Percentiles rank a stretch among this genome's conserved stretches.
phyloP scores from a whole-genome alignment of 169 alveolate genomes.

The Cryptosporidium ubiquitum region DNA sequence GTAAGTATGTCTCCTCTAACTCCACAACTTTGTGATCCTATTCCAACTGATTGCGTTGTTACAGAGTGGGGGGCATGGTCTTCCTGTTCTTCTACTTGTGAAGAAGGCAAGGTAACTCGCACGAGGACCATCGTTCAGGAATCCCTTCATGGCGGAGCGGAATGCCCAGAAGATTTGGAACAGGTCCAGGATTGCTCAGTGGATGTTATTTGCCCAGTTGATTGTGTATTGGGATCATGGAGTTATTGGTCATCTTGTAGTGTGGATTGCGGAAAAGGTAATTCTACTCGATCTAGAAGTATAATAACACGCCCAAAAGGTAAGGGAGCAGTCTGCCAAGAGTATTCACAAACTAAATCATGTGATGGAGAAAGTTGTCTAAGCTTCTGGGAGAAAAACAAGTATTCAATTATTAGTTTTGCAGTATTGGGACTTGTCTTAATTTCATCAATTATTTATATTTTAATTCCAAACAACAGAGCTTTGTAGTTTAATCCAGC shows the following conservation, averaged over 20 bases:
- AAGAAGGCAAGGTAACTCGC: slow-evolving; percentile 75
- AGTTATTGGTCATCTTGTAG: slow-evolving; percentile 79
- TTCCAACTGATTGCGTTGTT: slow-evolving; percentile 78
- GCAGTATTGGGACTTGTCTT: background rate
- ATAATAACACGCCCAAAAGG: slow-evolving; percentile 57
- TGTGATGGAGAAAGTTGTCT: slow-evolving; percentile 50
- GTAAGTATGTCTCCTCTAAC: slow-evolving; percentile 38
- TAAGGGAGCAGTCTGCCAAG: slow-evolving; percentile 36
- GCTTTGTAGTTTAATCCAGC: background rate
- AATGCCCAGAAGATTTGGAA: slow-evolving; percentile 65
- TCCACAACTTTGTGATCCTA: slow-evolving; percentile 71
- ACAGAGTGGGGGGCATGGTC: slow-evolving; percentile 80
- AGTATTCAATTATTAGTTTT: slow-evolving; percentile 24
- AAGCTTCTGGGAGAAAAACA: slow-evolving; percentile 61
- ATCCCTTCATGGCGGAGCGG: slow-evolving; percentile 72
- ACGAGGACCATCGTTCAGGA: slow-evolving; percentile 66
- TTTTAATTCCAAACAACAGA: slow-evolving; percentile 14
- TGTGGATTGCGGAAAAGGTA: slow-evolving; percentile 78
- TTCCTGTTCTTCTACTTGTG: slow-evolving; percentile 76
- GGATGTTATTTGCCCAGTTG: slow-evolving; percentile 76
- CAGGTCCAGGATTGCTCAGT: slow-evolving; percentile 64
- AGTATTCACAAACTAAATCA: slow-evolving; percentile 18
- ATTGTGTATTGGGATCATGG: slow-evolving; percentile 80
- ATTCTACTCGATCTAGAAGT: slow-evolving; percentile 62
- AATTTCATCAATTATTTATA: slow-evolving; percentile 42